Evolutionary conservation across 768 basidiomycete genomes (phyloP).

Genomic region (Suillus placidus): DNA sequence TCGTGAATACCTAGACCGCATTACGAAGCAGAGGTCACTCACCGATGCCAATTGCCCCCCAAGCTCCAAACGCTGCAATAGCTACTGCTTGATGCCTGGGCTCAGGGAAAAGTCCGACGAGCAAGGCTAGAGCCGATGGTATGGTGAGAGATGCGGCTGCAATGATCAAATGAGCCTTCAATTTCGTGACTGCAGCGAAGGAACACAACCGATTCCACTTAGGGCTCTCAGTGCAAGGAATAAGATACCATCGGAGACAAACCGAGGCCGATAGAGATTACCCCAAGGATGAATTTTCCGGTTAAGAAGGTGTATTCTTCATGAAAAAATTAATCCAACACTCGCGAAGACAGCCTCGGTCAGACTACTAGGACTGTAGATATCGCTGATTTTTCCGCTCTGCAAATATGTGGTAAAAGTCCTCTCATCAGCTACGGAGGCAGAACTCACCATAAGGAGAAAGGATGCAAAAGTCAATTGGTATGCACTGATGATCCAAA

Average conservation of each 20-base stretch:
- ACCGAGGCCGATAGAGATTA: background rate
- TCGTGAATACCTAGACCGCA: background rate
- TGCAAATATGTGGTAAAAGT: constrained; percentile 2
- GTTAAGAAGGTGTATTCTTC: constrained; percentile 3
- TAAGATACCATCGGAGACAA: background rate
- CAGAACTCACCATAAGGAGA: constrained; percentile 34
- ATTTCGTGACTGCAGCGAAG: background rate
- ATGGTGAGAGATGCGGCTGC: background rate
- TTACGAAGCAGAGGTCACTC: background rate
- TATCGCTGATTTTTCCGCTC: constrained; percentile 37
- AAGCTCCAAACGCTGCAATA: background rate
- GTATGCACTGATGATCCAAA: constrained; percentile 40
- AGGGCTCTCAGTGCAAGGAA: constrained; percentile 1
- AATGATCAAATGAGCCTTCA: background rate
- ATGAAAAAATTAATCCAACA: background rate
- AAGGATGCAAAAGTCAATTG: constrained; percentile 40
- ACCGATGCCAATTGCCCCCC: background rate
- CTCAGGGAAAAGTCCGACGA: background rate
- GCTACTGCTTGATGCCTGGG: background rate
- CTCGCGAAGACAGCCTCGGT: background rate
- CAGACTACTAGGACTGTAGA: constrained; percentile 37
- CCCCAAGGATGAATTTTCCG: background rate
- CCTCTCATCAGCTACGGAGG: background rate
- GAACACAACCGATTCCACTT: background rate
- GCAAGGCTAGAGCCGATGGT: background rate